Evolutionary conservation across 2,329 filamentous ascomycete genomes (phyloP), one percentile per base, ranked within the genome.

Genomic region (Xylaria sp.): DNA sequence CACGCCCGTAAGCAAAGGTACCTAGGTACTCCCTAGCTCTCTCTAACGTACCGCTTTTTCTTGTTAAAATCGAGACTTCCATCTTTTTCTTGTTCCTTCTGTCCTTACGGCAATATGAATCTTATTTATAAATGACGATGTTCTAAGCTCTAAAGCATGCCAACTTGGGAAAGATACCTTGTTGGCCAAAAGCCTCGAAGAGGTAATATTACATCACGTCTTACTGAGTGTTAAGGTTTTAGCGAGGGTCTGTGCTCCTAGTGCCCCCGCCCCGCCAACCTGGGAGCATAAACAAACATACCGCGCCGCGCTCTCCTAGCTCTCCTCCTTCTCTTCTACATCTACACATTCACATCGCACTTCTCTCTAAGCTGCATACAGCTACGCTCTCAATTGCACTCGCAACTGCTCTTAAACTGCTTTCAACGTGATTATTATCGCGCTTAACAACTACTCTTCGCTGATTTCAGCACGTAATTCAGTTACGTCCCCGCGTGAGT

Each of bases 241-340:
- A 47, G 27, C 37, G 48, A n/a, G n/a, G 32, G 53, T n/a, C 51
- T 21, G 59, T 58, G 58, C 63, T 54, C 53, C 5, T 57, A 59
- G 54, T 21, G 47, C 40, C 48, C 48, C 16, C 2, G 13, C 57
- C 54, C 48, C 44, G 63, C 54, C 59, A 69, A 69, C 67, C 35
- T 50, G 6, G 29, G 23, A 5, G 3, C 10, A 32, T 71, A 71
- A 69, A 71, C 60, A 71, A 71, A 71, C 44, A 55, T 35, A 65
- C 6, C 66, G 63, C 66, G 66, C 62, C 63, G 23, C 53, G 50
- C 50, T 42, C 55, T 10, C 16, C 51, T 29, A 25, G 25, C 42
- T 58, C 32, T 58, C 64, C 50, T 66, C 66, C 50, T 66, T 69
- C 66, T 67, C 55, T 27, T 40, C 63, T 35, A 21, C 63, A 59